Conservation (phyloP, 163 green algal genomes). For the Scenedesmus sp. region DNA sequence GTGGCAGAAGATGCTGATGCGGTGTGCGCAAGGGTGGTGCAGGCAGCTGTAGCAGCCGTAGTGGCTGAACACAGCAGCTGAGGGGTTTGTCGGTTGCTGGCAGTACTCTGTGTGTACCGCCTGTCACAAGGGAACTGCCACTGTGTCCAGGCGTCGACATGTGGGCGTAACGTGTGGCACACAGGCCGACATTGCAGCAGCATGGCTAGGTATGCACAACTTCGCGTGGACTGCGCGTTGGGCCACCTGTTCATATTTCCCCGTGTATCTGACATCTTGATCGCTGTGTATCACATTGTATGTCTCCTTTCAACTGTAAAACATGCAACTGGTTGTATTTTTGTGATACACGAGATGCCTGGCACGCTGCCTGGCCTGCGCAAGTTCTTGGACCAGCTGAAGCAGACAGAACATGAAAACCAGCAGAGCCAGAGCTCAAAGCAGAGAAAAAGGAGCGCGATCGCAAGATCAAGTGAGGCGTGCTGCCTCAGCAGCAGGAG, state of each 20-base stretch:
- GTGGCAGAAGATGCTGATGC: neutral
- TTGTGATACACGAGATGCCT: neutral
- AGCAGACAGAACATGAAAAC: slow-evolving; percentile 51
- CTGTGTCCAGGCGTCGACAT: neutral
- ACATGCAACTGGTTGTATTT: neutral
- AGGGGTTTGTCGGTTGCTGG: neutral
- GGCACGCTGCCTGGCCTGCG: slow-evolving; percentile 13
- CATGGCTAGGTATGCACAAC: neutral
- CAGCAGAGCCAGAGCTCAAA: slow-evolving; percentile 67
- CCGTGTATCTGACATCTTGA: neutral
- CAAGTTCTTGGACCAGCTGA: slow-evolving; percentile 59
- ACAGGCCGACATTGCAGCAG: neutral
- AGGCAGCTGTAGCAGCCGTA: slow-evolving; percentile 11
- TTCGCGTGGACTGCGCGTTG: neutral
- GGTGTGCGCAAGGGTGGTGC: neutral
- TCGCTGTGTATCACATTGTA: neutral
- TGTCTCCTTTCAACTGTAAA: neutral
- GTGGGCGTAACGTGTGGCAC: neutral
- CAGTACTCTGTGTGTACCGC: slow-evolving; percentile 13
- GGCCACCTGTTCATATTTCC: neutral
- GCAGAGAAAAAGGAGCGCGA: slow-evolving; percentile 56
- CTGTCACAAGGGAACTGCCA: neutral
- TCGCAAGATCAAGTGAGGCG: slow-evolving; percentile 59
- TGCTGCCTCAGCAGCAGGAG: neutral
- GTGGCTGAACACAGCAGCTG: neutral